phyloP scores from a whole-genome alignment of 1,284 basidiomycete species.

The Meripilus lineatus region DNA sequence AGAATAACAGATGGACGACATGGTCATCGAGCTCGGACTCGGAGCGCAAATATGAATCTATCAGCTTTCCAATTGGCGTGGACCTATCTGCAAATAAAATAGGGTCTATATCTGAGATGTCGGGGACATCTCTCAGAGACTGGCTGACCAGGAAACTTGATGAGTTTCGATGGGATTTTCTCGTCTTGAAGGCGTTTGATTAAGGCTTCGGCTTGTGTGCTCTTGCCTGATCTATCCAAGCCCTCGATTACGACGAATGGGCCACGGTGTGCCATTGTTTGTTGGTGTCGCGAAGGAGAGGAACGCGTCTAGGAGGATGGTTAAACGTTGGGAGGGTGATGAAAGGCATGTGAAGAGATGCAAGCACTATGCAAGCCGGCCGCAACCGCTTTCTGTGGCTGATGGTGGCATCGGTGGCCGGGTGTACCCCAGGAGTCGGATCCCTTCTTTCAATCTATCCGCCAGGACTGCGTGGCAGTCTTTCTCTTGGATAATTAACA shows the following conservation, averaged over 20 bases:
- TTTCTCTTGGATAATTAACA: constrained; percentile 2
- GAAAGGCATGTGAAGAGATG: background rate
- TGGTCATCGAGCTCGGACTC: constrained; percentile 86
- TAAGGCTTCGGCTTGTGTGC: constrained; percentile 74
- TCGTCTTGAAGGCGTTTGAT: constrained; percentile 41
- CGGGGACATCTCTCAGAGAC: background rate
- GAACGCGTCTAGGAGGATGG: no score
- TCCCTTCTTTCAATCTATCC: background rate
- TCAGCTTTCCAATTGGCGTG: constrained; percentile 89
- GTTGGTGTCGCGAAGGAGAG: no score
- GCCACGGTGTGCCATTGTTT: constrained; percentile 46
- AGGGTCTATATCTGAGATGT: background rate
- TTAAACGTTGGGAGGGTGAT: background rate
- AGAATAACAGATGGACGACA: constrained; percentile 92
- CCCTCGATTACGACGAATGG: constrained; percentile 92
- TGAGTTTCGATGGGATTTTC: constrained; percentile 42
- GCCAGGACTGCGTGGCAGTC: constrained; percentile 5
- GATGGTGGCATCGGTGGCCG: background rate
- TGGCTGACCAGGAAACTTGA: constrained; percentile 83
- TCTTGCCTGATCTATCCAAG: constrained; percentile 90
- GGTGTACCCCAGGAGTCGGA: constrained; percentile 1
- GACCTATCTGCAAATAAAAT: constrained; percentile 68
- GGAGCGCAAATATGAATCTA: constrained; percentile 87
- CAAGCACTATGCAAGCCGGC: no score
- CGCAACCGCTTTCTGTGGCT: constrained; percentile 3